A percentile compares a stretch with the other conserved stretches of the same genome.
Conservation (phyloP, 345 rosid genomes). For the Euphorbia lathyris region DNA sequence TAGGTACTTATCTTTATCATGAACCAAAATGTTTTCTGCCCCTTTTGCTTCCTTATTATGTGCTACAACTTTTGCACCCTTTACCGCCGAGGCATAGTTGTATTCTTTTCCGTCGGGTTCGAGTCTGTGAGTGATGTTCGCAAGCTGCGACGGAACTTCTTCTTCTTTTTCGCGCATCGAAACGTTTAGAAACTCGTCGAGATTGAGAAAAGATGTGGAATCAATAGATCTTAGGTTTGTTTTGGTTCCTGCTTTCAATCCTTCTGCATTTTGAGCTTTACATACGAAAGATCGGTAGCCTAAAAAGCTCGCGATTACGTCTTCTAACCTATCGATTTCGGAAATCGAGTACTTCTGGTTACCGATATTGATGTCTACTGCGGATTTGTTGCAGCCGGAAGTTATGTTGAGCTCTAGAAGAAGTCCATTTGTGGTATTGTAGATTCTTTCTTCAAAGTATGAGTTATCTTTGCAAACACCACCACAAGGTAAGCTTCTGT, state of each 20-base stretch:
- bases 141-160: conserved; percentile 36
- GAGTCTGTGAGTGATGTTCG: conserved; percentile 67
- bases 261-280: conserved; percentile 32
- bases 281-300: conserved; percentile 46
- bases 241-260: conserved; percentile 18
- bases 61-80: conserved; percentile 84
- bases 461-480: conserved; percentile 23
- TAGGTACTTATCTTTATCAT: conserved; percentile 77
- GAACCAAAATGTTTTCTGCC: conserved; percentile 74
- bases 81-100: conserved; percentile 72
- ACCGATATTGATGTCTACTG: conserved; percentile 28
- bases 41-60: conserved; percentile 93
- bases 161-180: conserved; percentile 43
- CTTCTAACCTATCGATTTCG: conserved; percentile 38
- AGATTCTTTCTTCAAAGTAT: conserved; percentile 10
- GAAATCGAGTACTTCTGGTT: conserved; percentile 37
- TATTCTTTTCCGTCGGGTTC: conserved; percentile 88
- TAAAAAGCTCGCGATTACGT: conserved; percentile 43
- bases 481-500: conserved; percentile 14
- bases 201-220: conserved; percentile 47
- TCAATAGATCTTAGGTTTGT: conserved; percentile 29
- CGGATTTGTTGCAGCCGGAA: conserved; percentile 28
- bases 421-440: conserved; percentile 27
- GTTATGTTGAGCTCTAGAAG: conserved; percentile 38
- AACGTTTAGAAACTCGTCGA: conserved; percentile 55